Evolutionary conservation across 2,329 filamentous ascomycete species (phyloP).

Genomic region (Neodidymelliopsis sp.): DNA sequence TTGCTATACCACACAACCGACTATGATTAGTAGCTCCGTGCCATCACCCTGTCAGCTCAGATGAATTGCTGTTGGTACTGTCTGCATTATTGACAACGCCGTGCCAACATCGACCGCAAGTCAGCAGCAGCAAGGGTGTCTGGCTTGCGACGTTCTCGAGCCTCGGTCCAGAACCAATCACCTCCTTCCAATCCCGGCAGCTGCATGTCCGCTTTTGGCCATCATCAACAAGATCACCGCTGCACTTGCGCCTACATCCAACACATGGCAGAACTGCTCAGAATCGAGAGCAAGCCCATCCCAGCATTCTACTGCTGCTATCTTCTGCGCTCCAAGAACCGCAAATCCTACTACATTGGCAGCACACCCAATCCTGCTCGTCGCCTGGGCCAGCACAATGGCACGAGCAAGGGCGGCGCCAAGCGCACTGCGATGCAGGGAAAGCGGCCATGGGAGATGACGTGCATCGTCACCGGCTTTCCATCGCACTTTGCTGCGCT

Average conservation of each 20-base stretch:
- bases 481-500: conserved; percentile 85
- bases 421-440: conserved; percentile 72
- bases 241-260: conserved; percentile 5
- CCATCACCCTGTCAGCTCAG: too few relatives aligned
- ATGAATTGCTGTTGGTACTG: not conserved
- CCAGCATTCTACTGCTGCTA: conserved; percentile 95
- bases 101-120: conserved; percentile 23
- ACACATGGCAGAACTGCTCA: conserved; percentile 21
- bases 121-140: conserved; percentile 32
- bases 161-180: conserved; percentile 23
- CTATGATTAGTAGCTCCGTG: too few relatives aligned
- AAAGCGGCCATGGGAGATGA: conserved; percentile 82
- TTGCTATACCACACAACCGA: not conserved
- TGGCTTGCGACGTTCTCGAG: conserved; percentile 17
- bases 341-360: conserved; percentile 81
- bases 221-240: conserved; percentile 24
- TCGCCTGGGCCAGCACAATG: conserved; percentile 92
- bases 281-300: conserved; percentile 57
- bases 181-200: conserved; percentile 24
- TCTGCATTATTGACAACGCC: conserved; percentile 5
- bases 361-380: conserved; percentile 88
- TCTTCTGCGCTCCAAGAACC: conserved; percentile 82
- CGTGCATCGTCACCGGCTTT: conserved; percentile 85
- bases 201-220: conserved; percentile 25
- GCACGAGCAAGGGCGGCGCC: conserved; percentile 80